These are phyloP conservation scores for Vigna radiata DNA, from an alignment of 306 rosid genomes.

Conservation along the genomic window DNA sequence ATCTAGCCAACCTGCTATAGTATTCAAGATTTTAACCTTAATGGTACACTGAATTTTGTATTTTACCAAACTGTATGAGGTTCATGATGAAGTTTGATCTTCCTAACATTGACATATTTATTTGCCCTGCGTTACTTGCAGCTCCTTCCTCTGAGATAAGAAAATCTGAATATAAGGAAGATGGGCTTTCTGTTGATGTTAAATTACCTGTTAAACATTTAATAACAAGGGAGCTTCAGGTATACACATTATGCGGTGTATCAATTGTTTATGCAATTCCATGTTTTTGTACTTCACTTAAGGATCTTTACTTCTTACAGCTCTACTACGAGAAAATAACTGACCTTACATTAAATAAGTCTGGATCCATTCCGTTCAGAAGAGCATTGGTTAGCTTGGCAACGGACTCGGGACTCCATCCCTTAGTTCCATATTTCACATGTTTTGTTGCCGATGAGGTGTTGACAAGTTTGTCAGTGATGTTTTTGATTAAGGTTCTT, in stretches of 20 bases:
- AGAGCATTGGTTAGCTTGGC: constrained; percentile 81
- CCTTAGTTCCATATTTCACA: constrained; percentile 81
- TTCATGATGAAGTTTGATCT: constrained; percentile 34
- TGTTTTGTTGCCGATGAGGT: constrained; percentile 91
- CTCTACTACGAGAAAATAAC: constrained; percentile 82
- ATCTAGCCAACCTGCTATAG: background rate
- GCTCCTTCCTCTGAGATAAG: constrained; percentile 62
- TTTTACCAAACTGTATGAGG: constrained; percentile 17
- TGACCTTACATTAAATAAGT: constrained; percentile 63
- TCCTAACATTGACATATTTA: constrained; percentile 31
- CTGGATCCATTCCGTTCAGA: constrained; percentile 66
- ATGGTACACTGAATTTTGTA: constrained; percentile 27
- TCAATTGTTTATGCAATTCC: constrained; percentile 25
- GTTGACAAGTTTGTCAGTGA: constrained; percentile 25
- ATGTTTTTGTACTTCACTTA: constrained; percentile 11
- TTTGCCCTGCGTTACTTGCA: constrained; percentile 48
- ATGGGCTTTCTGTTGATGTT: constrained; percentile 67
- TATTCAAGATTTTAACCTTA: constrained; percentile 15
- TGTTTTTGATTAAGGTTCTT: constrained; percentile 22
- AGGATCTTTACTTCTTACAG: constrained; percentile 56
- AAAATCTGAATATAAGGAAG: constrained; percentile 78
- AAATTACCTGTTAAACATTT: constrained; percentile 81
- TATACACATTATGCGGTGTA: constrained; percentile 42
- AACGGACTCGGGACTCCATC: constrained; percentile 87
- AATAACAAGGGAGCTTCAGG: constrained; percentile 87